A percentile compares a stretch with the other conserved stretches of the same genome.
Evolutionary conservation across 1,284 basidiomycete genomes (phyloP).

Genomic region (Boletus sp.): DNA sequence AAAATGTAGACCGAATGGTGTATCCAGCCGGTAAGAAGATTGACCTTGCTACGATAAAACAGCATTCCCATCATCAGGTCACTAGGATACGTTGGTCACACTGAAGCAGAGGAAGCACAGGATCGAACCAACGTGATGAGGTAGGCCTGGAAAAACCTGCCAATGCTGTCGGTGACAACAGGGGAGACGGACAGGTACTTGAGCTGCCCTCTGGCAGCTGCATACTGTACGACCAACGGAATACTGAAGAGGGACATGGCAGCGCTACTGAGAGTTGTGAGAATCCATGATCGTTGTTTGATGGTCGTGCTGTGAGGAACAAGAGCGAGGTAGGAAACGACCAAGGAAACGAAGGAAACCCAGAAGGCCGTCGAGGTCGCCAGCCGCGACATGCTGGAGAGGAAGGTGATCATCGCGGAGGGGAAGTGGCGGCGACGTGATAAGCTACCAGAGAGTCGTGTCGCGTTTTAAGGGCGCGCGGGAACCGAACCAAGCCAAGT

Average conservation of each 20-base stretch:
- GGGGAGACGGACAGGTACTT: conserved; percentile 29
- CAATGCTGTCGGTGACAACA: conserved; percentile 31
- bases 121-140: conserved; percentile 44
- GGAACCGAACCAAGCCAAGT: conserved; percentile 25
- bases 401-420: conserved; percentile 29
- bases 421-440: conserved; percentile 30
- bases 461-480: conserved; percentile 29
- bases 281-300: conserved; percentile 57
- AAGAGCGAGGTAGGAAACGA: conserved; percentile 41
- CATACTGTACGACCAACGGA: conserved; percentile 50
- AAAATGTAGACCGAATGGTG: conserved; percentile 59
- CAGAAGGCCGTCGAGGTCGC: conserved; percentile 31
- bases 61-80: conserved; percentile 44
- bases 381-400: conserved; percentile 19
- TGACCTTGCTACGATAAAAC: conserved; percentile 49
- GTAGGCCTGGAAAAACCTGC: conserved; percentile 53
- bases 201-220: conserved; percentile 40
- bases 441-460: conserved; percentile 10
- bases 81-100: conserved; percentile 34
- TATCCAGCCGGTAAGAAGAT: conserved; percentile 60
- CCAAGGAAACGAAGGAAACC: conserved; percentile 32
- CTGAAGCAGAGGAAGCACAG: conserved; percentile 12
- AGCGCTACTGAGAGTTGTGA: conserved; percentile 49
- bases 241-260: conserved; percentile 51
- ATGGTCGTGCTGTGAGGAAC: conserved; percentile 40